Evolutionary conservation across 352 stramenopile genomes (phyloP).

Genomic region (Phytopythium aichiense): DNA sequence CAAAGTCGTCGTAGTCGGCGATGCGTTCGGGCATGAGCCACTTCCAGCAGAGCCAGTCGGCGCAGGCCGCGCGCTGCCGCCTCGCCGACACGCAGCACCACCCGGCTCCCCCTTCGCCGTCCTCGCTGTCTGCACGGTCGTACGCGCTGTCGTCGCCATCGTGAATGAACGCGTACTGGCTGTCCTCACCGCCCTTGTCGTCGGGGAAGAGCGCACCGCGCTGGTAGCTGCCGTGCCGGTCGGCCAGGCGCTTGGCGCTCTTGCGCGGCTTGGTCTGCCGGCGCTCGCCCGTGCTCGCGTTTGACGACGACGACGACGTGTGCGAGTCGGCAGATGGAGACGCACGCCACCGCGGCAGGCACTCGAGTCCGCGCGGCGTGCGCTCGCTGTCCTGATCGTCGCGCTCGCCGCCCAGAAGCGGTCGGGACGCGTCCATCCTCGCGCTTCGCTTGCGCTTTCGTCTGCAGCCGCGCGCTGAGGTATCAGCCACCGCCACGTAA

Average conservation of each 20-base stretch:
- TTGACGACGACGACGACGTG: neutral
- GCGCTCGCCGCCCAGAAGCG: constrained; percentile 36
- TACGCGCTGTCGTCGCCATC: constrained; percentile 16
- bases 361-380: constrained; percentile 14
- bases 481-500: neutral
- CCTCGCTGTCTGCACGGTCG: constrained; percentile 15
- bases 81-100: constrained; percentile 6
- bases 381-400: constrained; percentile 13
- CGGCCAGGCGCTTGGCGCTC: neutral
- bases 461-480: no score
- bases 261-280: neutral
- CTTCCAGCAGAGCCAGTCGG: constrained; percentile 55
- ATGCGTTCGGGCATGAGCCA: constrained; percentile 56
- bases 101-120: constrained; percentile 9
- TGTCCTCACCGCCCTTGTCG: neutral
- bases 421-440: constrained; percentile 44
- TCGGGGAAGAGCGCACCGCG: neutral
- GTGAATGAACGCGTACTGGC: constrained; percentile 9
- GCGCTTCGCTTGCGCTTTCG: neutral
- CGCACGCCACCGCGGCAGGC: constrained; percentile 19
- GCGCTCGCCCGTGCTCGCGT: neutral
- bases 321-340: neutral
- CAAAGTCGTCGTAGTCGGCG: constrained; percentile 65
- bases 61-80: constrained; percentile 22
- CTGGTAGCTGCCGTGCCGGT: neutral